Percentiles rank a stretch among this genome's conserved stretches.
Evolutionary conservation across 768 basidiomycete genomes (phyloP).

Genomic region (Omphalotus guepiniiformis): DNA sequence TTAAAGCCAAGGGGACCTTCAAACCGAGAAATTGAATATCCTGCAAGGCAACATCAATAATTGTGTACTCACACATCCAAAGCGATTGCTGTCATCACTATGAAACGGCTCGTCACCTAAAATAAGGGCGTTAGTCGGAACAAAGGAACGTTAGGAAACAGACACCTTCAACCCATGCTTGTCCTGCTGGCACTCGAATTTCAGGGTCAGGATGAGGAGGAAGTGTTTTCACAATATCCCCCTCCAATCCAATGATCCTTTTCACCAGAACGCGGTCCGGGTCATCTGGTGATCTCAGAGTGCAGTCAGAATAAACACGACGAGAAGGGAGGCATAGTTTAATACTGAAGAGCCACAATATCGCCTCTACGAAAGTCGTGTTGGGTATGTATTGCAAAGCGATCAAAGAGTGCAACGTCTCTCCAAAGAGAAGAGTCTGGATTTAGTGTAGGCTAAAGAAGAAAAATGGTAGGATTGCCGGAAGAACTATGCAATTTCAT

Average conservation of each 20-base stretch:
- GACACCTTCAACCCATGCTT: constrained; percentile 74
- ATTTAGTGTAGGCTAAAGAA: constrained; percentile 63
- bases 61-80: constrained; percentile 54
- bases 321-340: background rate
- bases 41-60: too few relatives aligned
- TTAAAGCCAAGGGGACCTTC: constrained; percentile 43
- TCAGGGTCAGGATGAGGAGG: constrained; percentile 58
- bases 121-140: background rate
- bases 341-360: constrained; percentile 59
- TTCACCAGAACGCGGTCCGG: constrained; percentile 55
- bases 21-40: too few relatives aligned
- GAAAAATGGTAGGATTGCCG: background rate
- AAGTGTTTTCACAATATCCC: constrained; percentile 62
- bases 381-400: constrained; percentile 33
- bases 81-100: constrained; percentile 68
- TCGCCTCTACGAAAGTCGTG: constrained; percentile 49
- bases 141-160: background rate
- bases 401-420: constrained; percentile 64
- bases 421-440: constrained; percentile 60
- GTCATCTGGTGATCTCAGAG: constrained; percentile 54
- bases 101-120: constrained; percentile 64
- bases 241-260: constrained; percentile 59
- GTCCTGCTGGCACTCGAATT: constrained; percentile 54
- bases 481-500: background rate
- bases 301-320: background rate